Base-by-base conservation (phyloP, 2,329 filamentous ascomycete genomes). In the Microcyclosporella mali region DNA sequence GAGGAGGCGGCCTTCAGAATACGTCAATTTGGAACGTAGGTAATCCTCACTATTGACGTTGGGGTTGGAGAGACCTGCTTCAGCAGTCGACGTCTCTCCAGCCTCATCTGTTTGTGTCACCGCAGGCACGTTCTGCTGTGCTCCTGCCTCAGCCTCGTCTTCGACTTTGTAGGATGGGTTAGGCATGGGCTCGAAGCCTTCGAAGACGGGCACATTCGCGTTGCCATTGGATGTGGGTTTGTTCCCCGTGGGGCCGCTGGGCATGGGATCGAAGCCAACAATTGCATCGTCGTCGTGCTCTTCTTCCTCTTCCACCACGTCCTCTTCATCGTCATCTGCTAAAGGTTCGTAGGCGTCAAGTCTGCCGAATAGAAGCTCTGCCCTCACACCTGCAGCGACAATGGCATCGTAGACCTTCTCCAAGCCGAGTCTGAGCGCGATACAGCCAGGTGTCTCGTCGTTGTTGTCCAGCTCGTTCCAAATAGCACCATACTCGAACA, bases 391-490 rank as follows among this genome's bases (percentile, higher is more conserved):
- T 2, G 90, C 90, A 60, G 90, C 85, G 6, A 97, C 85, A 62
- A 90, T 86, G 44, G 88, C 66, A 31, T 84, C 78, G 62, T 98
- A 97, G 28, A 95, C 68, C 37, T 79, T 75, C 41, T 67, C 73
- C 56, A 85, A 70, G 0, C 84, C 83, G 17, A 95, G 53, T 34
- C 78, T 63, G 19, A 74, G 72, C 7, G 92, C 92, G 33, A 95
- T 70, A 63, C 90, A 97, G 6, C 88, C 92, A 0, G 92, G 88
- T 2, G 92, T 97, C 72, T 97, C 90, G 56, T 88, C 78, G 55
- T 86, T 83, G 53, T 73, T 69, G 64, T 97, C 88, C 43, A 97
- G 72, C 63, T 95, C 89, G 68, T 98, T 98, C 92, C 92, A 98
- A 55, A 97, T 95, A 9, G 88, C 92, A 25, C 92, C 92, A 55